Evolutionary conservation across 129 eudicot genomes (phyloP).

Genomic region (Daucus carota): DH1_v3.0 NC_030382.2:43802001-43802500

Average conservation of each 20-base stretch:
- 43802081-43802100: background rate
- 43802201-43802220: background rate
- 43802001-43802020: slow-evolving; percentile 87
- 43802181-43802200: background rate
- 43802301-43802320: slow-evolving; percentile 69
- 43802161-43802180: background rate
- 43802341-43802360: slow-evolving; percentile 82
- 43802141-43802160: background rate
- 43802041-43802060: slow-evolving; percentile 65
- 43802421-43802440: slow-evolving; percentile 77
- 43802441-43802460: slow-evolving; percentile 44
- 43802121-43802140: background rate
- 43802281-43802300: slow-evolving; percentile 96
- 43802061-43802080: background rate
- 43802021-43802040: slow-evolving; percentile 71
- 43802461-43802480: background rate
- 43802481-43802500: background rate
- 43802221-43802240: background rate
- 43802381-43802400: slow-evolving; percentile 76
- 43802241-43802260: background rate
- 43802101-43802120: background rate
- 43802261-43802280: background rate
- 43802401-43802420: slow-evolving; percentile 74
- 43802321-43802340: slow-evolving; percentile 56
- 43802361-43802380: slow-evolving; percentile 61